Base-by-base conservation (phyloP, 768 basidiomycete genomes). In the Candolleomyces efflorescens region DNA sequence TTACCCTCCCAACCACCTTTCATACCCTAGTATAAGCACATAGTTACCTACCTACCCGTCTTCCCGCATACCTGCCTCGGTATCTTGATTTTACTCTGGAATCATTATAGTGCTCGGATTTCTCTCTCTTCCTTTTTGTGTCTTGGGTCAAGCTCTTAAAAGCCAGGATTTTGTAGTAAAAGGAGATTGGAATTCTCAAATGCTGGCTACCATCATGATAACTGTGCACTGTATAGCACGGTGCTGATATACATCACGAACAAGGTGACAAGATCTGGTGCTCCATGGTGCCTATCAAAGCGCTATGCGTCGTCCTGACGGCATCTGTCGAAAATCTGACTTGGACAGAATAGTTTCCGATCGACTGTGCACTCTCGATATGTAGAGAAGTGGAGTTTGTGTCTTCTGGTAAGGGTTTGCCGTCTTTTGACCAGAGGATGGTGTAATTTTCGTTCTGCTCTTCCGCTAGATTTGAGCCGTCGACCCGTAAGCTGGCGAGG, bases 311-410 rank as follows among this genome's bases (percentile, higher is more conserved):
- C 20, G 72, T 62, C 57, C 81, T 74, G 9, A 89, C 81, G 65
- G 88, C 83, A 37, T 81, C 77, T 1, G 86, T 83, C 13, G 72
- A 49, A 61, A 84, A 87, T 38, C 66, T 65, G 13, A 88, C 81
- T 17, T 73, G 62, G 41, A 83, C 71, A 2, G 64, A 70, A 61
- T 83, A 85, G 20, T 62, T 69, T 3, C 79, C 84, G 6, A 70
- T 54, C 3, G 73, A 67, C 12, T 72, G 60, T 7, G 58, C 64
- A 38, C 74, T 73, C 15, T 64, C 54, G 23, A 84, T 46, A 26
- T 72, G 72, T n/a, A 86, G 66, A 38, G 52, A 63, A 11, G 86
- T 89, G 63, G 71, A 65, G 64, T 89, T 84, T 1, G 78, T 65
- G 55, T 81, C 80, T 5, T 67, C 69, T 1, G 70, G 65, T n/a